A percentile compares a stretch with the other conserved stretches of the same genome.
phyloP scores from a whole-genome alignment of 2,329 filamentous ascomycete species.

The Pyrenochaeta sp. region DNA sequence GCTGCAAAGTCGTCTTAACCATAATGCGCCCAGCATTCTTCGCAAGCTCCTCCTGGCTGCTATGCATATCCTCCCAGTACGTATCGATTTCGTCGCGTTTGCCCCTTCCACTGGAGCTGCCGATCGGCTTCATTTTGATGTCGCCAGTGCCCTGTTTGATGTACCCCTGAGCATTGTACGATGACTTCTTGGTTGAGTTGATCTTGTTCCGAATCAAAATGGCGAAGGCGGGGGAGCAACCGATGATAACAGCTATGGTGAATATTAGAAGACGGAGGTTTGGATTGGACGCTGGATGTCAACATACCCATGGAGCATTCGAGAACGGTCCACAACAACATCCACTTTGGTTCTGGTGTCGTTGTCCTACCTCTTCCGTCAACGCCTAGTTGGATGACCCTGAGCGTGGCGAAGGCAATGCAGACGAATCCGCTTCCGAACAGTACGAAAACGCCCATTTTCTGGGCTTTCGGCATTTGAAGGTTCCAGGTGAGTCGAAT shows the following conservation, averaged over 20 bases:
- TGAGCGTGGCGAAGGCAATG: conserved; percentile 27
- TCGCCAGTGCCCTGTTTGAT: conserved; percentile 10
- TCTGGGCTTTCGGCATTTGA: conserved; percentile 40
- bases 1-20: conserved; percentile 15
- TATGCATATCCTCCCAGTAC: conserved; percentile 12
- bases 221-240: conserved; percentile 12
- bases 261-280: neutral
- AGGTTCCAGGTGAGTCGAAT: conserved; percentile 47
- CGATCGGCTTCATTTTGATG: conserved; percentile 13
- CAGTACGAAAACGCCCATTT: conserved; percentile 38
- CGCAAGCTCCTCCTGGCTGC: conserved; percentile 21
- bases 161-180: conserved; percentile 16
- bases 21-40: conserved; percentile 7
- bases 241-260: conserved; percentile 21
- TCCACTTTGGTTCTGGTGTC: conserved; percentile 41
- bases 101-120: conserved; percentile 1
- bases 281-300: neutral
- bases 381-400: conserved; percentile 41
- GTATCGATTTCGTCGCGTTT: neutral
- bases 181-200: conserved; percentile 7
- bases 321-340: conserved; percentile 45
- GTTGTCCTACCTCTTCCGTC: conserved; percentile 23
- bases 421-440: conserved; percentile 29
- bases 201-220: conserved; percentile 16
- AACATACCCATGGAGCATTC: conserved; percentile 42